Conservation (phyloP, 1,139 yeast species). For the Keqinozyma sinolaborantium region DNA sequence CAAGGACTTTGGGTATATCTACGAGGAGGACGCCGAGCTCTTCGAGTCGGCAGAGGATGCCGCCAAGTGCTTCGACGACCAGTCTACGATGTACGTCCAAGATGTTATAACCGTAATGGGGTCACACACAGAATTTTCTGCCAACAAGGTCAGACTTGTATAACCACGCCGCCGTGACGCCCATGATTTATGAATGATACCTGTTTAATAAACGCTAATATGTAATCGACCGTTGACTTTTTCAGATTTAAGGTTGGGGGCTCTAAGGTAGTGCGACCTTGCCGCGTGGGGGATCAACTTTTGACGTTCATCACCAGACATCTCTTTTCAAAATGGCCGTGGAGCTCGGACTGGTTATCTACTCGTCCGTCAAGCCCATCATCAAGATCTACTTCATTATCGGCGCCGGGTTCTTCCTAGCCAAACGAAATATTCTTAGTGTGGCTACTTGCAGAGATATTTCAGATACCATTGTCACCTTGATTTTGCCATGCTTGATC, state of each 20-base stretch:
- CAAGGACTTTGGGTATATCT: neutral
- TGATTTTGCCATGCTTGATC: slow-evolving; percentile 73
- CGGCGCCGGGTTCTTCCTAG: slow-evolving; percentile 64
- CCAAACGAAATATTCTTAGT: slow-evolving; percentile 62
- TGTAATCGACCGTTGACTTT: too few species aligned
- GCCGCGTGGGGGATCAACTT: neutral
- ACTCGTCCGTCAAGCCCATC: slow-evolving; percentile 81
- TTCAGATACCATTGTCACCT: slow-evolving; percentile 67
- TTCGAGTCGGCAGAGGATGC: too few species aligned
- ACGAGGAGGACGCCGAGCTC: neutral
- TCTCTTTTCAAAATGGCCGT: slow-evolving; percentile 15
- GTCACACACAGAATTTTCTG: too few species aligned
- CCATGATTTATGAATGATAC: neutral
- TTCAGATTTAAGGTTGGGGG: too few species aligned
- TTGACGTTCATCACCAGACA: too few species aligned
- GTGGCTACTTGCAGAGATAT: slow-evolving; percentile 74
- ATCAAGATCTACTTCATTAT: slow-evolving; percentile 79
- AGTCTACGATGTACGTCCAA: too few species aligned
- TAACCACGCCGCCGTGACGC: too few species aligned
- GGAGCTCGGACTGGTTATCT: slow-evolving; percentile 64
- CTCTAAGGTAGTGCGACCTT: too few species aligned
- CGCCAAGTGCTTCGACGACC: too few species aligned
- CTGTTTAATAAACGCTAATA: neutral
- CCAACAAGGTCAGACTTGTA: too few species aligned
- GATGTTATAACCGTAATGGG: too few species aligned